Conservation (phyloP, 2,329 filamentous ascomycete genomes). For the Hirsutella minnesotensis region DNA sequence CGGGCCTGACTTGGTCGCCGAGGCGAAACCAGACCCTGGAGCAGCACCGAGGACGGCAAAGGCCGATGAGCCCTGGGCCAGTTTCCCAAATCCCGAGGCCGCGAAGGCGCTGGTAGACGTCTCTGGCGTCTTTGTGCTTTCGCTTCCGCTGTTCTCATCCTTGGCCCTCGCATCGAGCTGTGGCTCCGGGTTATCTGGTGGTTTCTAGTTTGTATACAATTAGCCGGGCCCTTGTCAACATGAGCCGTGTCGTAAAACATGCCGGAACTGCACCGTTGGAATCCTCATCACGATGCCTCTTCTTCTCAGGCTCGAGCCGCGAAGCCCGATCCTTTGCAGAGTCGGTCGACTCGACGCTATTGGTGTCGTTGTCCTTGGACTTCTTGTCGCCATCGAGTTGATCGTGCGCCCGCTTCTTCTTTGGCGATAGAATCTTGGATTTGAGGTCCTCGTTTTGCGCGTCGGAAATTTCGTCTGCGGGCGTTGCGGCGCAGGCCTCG, state of each 20-base stretch:
- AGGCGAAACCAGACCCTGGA: conserved; percentile 38
- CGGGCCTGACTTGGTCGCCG: conserved; percentile 24
- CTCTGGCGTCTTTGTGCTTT: conserved; percentile 6
- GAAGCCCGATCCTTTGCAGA: conserved; percentile 36
- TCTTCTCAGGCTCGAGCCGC: conserved; percentile 49
- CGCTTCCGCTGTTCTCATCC: too few relatives aligned
- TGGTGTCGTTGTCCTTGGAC: conserved; percentile 28
- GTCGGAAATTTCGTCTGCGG: conserved; percentile 21
- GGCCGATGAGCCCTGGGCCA: conserved; percentile 51
- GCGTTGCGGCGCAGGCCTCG: conserved; percentile 16
- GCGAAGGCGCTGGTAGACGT: conserved; percentile 54
- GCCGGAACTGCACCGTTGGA: conserved; percentile 20
- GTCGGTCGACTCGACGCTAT: conserved; percentile 28
- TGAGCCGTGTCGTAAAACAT: conserved; percentile 13
- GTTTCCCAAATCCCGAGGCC: conserved; percentile 54
- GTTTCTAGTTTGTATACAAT: too few relatives aligned
- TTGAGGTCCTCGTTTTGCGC: conserved; percentile 25
- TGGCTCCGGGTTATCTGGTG: too few relatives aligned
- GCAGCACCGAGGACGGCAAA: conserved; percentile 45
- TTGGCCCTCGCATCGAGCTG: too few relatives aligned
- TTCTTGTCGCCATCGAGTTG: conserved; percentile 41
- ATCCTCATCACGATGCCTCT: conserved; percentile 45
- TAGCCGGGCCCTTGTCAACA: conserved; percentile 11
- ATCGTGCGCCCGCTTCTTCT: conserved; percentile 54
- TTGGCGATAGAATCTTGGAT: conserved; percentile 45